phyloP scores from a whole-genome alignment of 306 rosid species.

The Lagenaria siceraria region DNA sequence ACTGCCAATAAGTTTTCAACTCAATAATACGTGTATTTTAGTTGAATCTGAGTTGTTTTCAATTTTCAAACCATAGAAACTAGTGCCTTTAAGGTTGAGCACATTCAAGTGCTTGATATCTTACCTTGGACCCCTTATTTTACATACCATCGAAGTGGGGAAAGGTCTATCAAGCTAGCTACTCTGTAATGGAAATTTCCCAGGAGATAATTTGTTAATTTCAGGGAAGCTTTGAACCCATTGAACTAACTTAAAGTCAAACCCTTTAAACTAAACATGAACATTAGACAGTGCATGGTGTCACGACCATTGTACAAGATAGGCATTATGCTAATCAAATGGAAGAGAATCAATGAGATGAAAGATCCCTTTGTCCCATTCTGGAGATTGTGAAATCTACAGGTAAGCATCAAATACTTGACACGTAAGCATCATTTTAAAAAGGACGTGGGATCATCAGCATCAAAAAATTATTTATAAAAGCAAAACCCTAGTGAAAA shows the following conservation, averaged over 20 bases:
- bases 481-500: neutral
- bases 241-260: neutral
- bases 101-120: neutral
- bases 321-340: too few species aligned
- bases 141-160: neutral
- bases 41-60: neutral
- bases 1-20: neutral
- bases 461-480: too few species aligned
- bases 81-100: neutral
- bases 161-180: neutral
- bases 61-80: neutral
- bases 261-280: neutral
- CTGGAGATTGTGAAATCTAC: neutral
- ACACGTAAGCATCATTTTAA: neutral
- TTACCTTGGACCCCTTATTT: neutral
- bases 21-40: neutral
- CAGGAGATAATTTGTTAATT: neutral
- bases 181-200: neutral
- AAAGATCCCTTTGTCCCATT: neutral
- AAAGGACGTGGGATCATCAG: too few species aligned
- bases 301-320: neutral
- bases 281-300: neutral
- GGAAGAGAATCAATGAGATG: too few species aligned
- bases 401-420: neutral
- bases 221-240: neutral